A percentile compares a stretch with the other conserved stretches of the same genome.
Evolutionary conservation across 306 rosid species (phyloP).

Genomic region (Canavalia gladiata): DNA sequence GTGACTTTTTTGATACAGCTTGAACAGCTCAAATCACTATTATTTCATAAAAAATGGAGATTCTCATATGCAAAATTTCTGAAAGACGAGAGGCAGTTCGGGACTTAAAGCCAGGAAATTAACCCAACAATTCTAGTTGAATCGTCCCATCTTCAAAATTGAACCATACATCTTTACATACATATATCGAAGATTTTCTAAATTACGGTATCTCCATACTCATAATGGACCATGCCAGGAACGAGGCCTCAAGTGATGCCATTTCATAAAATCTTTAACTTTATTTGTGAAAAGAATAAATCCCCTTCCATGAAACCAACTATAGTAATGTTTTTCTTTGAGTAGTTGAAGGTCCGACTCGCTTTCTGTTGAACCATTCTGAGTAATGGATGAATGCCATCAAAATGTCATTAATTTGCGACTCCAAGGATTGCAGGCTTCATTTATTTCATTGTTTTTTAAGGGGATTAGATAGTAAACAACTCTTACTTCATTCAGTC

Average conservation of each 20-base stretch:
- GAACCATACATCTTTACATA: background rate
- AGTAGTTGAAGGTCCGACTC: background rate
- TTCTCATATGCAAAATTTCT: background rate
- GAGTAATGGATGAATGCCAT: background rate
- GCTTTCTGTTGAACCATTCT: background rate
- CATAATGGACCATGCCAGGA: background rate
- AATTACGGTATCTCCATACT: background rate
- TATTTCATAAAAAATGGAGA: constrained; percentile 24
- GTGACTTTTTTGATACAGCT: background rate
- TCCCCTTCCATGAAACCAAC: constrained; percentile 7
- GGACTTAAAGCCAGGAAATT: background rate
- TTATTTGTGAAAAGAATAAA: background rate
- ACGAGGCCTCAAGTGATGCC: background rate
- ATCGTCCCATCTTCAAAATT: background rate
- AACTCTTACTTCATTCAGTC: constrained; percentile 17
- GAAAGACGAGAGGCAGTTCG: background rate
- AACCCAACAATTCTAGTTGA: constrained; percentile 8
- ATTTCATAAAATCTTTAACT: background rate
- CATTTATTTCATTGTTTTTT: constrained; percentile 15
- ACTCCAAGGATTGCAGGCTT: constrained; percentile 4
- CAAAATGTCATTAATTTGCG: background rate
- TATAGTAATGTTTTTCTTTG: background rate
- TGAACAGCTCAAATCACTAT: constrained; percentile 11
- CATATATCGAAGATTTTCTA: constrained; percentile 5
- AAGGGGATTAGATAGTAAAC: constrained; percentile 1